A percentile compares a stretch with the other conserved stretches of the same genome.
Evolutionary conservation across 75 land plant species (phyloP).

Genomic region (Selaginella tamariscina): DNA sequence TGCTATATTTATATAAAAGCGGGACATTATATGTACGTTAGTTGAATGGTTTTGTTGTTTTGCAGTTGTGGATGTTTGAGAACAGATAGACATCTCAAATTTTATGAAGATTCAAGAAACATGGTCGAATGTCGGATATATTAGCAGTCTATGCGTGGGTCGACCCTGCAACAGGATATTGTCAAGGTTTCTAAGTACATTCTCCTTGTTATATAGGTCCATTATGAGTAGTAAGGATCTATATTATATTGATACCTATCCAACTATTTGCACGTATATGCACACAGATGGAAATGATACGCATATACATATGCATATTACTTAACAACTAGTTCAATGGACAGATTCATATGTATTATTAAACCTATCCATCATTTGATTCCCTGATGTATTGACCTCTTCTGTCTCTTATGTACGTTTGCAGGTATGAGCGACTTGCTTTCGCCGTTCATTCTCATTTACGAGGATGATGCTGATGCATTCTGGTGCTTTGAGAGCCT

Average conservation of each 20-base stretch:
- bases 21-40: too few relatives aligned
- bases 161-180: constrained; percentile 83
- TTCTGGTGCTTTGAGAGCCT: constrained; percentile 98
- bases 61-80: constrained; percentile 83
- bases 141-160: constrained; percentile 94
- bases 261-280: too few relatives aligned
- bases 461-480: constrained; percentile 85
- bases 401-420: neutral
- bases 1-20: neutral
- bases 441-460: constrained; percentile 76
- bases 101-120: constrained; percentile 66
- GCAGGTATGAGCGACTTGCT: constrained; percentile 89
- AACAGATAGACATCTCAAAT: constrained; percentile 84
- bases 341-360: too few relatives aligned
- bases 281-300: too few relatives aligned
- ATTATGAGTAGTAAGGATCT: too few relatives aligned
- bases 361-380: too few relatives aligned
- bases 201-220: too few relatives aligned
- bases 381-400: neutral
- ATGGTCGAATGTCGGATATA: constrained; percentile 90
- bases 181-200: constrained; percentile 57
- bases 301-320: too few relatives aligned
- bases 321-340: constrained; percentile 14
- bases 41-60: too few relatives aligned
- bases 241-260: too few relatives aligned